Percentiles rank a stretch among this genome's conserved stretches.
phyloP scores from a whole-genome alignment of 805 yeast genomes.

The Clavispora carvajalis region DNA sequence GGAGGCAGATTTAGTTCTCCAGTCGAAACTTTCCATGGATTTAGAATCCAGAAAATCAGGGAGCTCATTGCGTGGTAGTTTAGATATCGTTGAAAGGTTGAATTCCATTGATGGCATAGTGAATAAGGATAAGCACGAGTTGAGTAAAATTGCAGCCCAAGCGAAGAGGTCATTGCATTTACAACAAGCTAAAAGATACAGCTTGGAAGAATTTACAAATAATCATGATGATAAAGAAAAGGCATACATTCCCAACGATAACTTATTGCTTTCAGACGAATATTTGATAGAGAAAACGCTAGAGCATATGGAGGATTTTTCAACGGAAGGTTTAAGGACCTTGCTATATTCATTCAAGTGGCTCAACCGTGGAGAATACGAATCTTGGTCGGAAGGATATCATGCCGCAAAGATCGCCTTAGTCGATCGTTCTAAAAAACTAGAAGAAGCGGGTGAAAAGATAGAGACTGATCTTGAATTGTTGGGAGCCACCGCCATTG shows the following conservation, averaged over 20 bases:
- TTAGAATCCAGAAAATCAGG: conserved; percentile 27
- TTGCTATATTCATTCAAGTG: conserved; percentile 76
- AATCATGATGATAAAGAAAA: conserved; percentile 3
- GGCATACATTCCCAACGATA: conserved; percentile 41
- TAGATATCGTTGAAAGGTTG: conserved; percentile 17
- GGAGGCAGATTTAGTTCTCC: conserved; percentile 73
- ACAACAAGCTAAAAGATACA: conserved; percentile 55
- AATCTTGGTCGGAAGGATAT: conserved; percentile 62
- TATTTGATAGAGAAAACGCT: conserved; percentile 77
- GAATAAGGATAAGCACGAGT: conserved; percentile 42
- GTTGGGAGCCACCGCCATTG: conserved; percentile 94
- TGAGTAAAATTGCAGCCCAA: conserved; percentile 47
- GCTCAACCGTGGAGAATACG: conserved; percentile 55
- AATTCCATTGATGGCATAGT: conserved; percentile 49
- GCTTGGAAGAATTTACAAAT: conserved; percentile 19
- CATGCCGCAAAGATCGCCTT: conserved; percentile 74
- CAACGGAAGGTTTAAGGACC: conserved; percentile 92
- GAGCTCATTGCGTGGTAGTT: conserved; percentile 26
- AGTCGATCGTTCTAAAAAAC: conserved; percentile 55
- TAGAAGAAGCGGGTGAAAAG: conserved; percentile 67
- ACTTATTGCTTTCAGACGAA: conserved; percentile 62
- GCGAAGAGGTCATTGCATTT: conserved; percentile 56
- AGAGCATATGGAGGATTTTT: conserved; percentile 88
- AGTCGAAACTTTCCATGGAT: conserved; percentile 43
- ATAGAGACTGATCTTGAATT: conserved; percentile 68